Conservation (phyloP, 805 yeast genomes). For the Wickerhamomyces pijperi region DNA sequence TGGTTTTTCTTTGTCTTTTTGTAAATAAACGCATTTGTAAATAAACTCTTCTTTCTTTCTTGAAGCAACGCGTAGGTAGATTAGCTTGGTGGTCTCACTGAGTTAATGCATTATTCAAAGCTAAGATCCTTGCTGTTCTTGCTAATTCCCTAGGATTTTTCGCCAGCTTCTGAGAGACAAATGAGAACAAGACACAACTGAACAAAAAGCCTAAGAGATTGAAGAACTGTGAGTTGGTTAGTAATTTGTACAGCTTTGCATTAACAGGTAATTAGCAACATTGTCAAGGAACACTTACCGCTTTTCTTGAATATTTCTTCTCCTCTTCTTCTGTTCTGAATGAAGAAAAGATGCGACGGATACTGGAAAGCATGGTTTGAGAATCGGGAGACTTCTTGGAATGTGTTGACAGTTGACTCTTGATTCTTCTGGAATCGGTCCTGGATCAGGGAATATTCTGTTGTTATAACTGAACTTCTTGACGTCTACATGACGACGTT, state of each 20-base stretch:
- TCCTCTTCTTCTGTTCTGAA: slow-evolving; percentile 84
- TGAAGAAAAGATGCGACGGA: slow-evolving; percentile 69
- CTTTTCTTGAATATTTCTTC: slow-evolving; percentile 60
- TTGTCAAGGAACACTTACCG: slow-evolving; percentile 28
- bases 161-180: slow-evolving; percentile 52
- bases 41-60: background rate
- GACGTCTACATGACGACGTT: no score
- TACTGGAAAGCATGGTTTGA: slow-evolving; percentile 58
- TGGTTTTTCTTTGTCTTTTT: no score
- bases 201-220: slow-evolving; percentile 73
- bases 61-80: background rate
- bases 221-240: slow-evolving; percentile 40
- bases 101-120: slow-evolving; percentile 12
- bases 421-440: no score
- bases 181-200: slow-evolving; percentile 69
- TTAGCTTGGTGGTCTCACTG: background rate
- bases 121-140: slow-evolving; percentile 13
- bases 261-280: no score
- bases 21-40: no score
- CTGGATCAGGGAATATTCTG: no score
- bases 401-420: no score
- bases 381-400: no score
- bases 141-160: slow-evolving; percentile 17
- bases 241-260: no score
- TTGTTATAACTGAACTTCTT: no score